Evolutionary conservation across 768 basidiomycete species (phyloP), one percentile per base, ranked within the genome.

Genomic region (Boletales sp.): DNA sequence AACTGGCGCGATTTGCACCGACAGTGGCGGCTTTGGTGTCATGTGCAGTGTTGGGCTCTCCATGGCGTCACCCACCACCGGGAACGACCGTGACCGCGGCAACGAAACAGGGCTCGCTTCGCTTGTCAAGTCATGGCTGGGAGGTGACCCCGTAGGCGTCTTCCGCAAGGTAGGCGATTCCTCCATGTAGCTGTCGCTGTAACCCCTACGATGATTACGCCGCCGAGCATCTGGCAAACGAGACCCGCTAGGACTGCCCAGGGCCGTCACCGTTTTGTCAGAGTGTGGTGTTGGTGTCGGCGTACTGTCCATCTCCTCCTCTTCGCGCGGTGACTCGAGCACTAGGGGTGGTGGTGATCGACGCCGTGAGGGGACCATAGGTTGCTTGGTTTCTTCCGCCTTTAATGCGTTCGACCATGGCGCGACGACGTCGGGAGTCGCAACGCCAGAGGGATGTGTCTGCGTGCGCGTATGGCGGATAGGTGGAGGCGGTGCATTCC

Each of bases 141-240:
- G 67, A 15, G 78, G 77, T 34, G 76, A 74, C 5, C 78, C 78
- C 6, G 78, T 72, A 4, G 80, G 78, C 13, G 82, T 83, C 56
- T 63, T 67, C 53, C 69, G 74, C 48, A 79, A 47, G 14, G 50
- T 58, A 5, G 66, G 61, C 15, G 65, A 56, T 24, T 43, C 64
- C 35, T 68, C 60, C n/a, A 67, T 56, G 41, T 52, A 55, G 24
- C 70, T 51, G 52, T 84, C 81, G 48, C 80, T 75, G 59, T 80
- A 81, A 6, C 83, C 79, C 9, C 83, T 74, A 50, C 74, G 75
- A 62, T 86, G 86, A 54, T 83, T 75, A 46, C 83, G 65, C 38
- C 55, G 58, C 39, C 53, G 57, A 34, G 48, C 52, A 32, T 57
- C 61, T 17, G 36, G 53, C 15, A 43, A 40, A 36, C 21, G 53